phyloP scores from a whole-genome alignment of 2,329 filamentous ascomycete genomes.

The Aspergillus nomiae region DNA sequence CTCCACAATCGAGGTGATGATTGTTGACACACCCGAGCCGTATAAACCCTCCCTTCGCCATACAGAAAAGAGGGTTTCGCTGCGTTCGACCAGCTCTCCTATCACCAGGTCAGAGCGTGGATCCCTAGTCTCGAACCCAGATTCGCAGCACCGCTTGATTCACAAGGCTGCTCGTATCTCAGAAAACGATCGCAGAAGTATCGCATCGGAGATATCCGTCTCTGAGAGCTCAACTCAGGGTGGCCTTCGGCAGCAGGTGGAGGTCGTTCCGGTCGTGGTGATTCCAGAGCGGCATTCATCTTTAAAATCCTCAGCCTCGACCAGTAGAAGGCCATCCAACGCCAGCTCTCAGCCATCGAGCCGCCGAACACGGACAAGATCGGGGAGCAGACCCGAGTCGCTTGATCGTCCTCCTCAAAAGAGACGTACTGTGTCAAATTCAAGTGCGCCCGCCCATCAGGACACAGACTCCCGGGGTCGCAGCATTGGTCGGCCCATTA shows the following conservation, averaged over 20 bases:
- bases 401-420: conserved; percentile 35
- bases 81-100: conserved; percentile 52
- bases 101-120: conserved; percentile 46
- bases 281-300: conserved; percentile 51
- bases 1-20: conserved; percentile 59
- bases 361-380: conserved; percentile 38
- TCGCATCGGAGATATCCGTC: conserved; percentile 44
- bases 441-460: conserved; percentile 28
- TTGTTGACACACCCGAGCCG: conserved; percentile 53
- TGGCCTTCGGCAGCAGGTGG: conserved; percentile 32
- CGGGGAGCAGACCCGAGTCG: conserved; percentile 34
- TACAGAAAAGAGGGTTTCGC: conserved; percentile 54
- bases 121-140: conserved; percentile 46
- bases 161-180: conserved; percentile 55
- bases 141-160: conserved; percentile 51
- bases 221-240: conserved; percentile 35
- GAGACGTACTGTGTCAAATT: conserved; percentile 46
- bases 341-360: conserved; percentile 42
- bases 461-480: conserved; percentile 32
- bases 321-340: conserved; percentile 40
- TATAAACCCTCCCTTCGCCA: conserved; percentile 53
- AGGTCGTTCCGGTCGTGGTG: conserved; percentile 51
- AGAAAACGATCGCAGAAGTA: conserved; percentile 48
- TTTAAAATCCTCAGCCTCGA: conserved; percentile 40
- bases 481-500: conserved; percentile 30